Evolutionary conservation across 2,329 filamentous ascomycete species (phyloP).

Genomic region (Sarocladiaceae sp.): DNA sequence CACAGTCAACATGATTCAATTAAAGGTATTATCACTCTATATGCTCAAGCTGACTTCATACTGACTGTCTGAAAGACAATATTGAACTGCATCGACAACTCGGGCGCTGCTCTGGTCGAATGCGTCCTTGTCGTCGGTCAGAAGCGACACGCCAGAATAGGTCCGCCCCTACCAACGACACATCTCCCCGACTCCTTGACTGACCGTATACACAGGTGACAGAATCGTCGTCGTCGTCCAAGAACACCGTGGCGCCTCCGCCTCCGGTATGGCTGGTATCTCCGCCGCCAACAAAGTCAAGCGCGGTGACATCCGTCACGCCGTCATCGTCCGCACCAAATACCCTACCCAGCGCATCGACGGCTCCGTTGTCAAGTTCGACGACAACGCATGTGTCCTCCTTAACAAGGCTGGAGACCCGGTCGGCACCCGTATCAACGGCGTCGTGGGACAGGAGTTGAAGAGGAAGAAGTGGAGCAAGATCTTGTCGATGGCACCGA

Average conservation of each 20-base stretch:
- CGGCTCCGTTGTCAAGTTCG: conserved; percentile 87
- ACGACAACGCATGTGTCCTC: conserved; percentile 96
- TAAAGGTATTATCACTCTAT: conserved; percentile 56
- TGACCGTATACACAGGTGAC: conserved; percentile 84
- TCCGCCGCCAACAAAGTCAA: conserved; percentile 85
- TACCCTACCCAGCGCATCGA: conserved; percentile 86
- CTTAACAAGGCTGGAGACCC: conserved; percentile 97
- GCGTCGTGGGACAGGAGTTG: conserved; percentile 85
- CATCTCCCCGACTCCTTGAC: not conserved
- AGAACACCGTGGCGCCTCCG: conserved; percentile 80
- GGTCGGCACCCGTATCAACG: conserved; percentile 87
- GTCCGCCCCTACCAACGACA: conserved; percentile 44
- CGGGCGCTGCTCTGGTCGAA: conserved; percentile 93
- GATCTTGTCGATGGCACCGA: conserved; percentile 90
- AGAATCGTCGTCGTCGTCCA: conserved; percentile 97
- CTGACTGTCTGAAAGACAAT: conserved; percentile 62
- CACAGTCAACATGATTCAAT: conserved; percentile 74
- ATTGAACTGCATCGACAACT: conserved; percentile 99
- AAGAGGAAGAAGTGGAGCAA: conserved; percentile 96
- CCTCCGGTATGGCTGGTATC: conserved; percentile 67
- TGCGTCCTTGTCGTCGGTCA: conserved; percentile 90
- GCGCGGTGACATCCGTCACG: conserved; percentile 93
- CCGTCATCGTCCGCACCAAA: conserved; percentile 85
- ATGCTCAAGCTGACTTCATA: conserved; percentile 5
- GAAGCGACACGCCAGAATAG: conserved; percentile 83